Evolutionary conservation across 208 protist species (phyloP), one percentile per base, ranked within the genome.

Genomic region (Acanthamoeba sp.): DNA sequence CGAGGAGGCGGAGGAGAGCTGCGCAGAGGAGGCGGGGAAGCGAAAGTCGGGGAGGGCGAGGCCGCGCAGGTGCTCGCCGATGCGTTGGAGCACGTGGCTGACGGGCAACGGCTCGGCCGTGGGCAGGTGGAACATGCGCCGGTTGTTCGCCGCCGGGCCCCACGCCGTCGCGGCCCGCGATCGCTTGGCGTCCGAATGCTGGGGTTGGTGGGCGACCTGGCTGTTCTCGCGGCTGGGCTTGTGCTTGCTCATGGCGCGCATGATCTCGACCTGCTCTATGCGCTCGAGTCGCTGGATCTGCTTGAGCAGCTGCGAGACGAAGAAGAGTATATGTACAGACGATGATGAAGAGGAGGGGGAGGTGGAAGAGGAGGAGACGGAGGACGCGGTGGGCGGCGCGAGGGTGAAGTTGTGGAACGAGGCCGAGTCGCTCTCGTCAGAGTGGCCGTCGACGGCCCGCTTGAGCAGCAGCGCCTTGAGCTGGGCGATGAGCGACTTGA

Each of bases 301-400:
- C 27, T 84, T 45, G 40, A 84, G 38, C 73, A 84, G 45, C 73
- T 84, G 52, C 45, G 82, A 90, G 6, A 90, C 32, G 45, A 66
- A 90, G 45, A 50, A 64, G 45, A 90, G 29, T 16, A 64, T 50
- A 90, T 90, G 82, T 66, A 64, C 73, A 90, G 40, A 36, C 82
- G 52, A n/a, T n/a, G n/a, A n/a, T n/a, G n/a, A n/a, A n/a, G n/a
- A 90, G n/a, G 73, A n/a, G 24, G 34, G 2, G 34, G 73, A 34
- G 9, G 42, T 32, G 20, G 42, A 48, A n/a, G 73, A 38, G 1
- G 73, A 34, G 24, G 10, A 50, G 7, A 24, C 2, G 34, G 66
- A 57, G 16, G 50, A 57, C 9, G 78, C 6, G 10, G 27, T 88
- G 27, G 78, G 34, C 55, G 32, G 82, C 45, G 27, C 32, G 34